These are phyloP conservation scores for Gnomoniopsis sp. DNA, from an alignment of 2,329 filamentous ascomycete species.

Conservation along the genomic window DNA sequence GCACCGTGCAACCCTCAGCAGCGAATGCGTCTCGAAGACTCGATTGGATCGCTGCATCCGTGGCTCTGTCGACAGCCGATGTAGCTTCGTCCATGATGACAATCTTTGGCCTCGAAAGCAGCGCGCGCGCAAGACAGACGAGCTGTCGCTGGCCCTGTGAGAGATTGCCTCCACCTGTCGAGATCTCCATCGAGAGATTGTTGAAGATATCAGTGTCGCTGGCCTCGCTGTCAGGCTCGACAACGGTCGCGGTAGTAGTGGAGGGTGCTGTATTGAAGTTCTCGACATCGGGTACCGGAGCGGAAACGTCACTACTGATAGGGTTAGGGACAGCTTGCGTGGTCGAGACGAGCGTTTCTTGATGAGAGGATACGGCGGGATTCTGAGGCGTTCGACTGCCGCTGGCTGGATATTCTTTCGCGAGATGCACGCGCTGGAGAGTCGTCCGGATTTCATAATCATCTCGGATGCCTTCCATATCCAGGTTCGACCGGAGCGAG, in stretches of 20 bases:
- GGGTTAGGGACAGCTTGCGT: constrained; percentile 12
- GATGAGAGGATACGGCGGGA: constrained; percentile 14
- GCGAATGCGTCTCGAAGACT: constrained; percentile 47
- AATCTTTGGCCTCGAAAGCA: constrained; percentile 38
- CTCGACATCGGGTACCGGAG: neutral
- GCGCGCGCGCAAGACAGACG: constrained; percentile 43
- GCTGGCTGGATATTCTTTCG: constrained; percentile 41
- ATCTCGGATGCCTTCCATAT: constrained; percentile 58
- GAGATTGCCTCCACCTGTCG: constrained; percentile 31
- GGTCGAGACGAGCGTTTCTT: constrained; percentile 19
- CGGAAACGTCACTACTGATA: constrained; percentile 1
- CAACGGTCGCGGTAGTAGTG: neutral
- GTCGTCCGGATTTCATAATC: constrained; percentile 60
- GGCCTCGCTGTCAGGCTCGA: neutral
- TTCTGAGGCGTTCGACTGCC: constrained; percentile 27
- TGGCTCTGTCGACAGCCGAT: constrained; percentile 52
- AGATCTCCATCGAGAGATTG: constrained; percentile 29
- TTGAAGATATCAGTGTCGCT: constrained; percentile 27
- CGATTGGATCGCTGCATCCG: constrained; percentile 54
- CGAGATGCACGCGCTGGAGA: constrained; percentile 58
- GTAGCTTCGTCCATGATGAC: constrained; percentile 41
- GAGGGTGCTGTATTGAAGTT: constrained; percentile 4
- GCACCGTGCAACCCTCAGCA: constrained; percentile 52
- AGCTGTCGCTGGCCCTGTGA: constrained; percentile 48
- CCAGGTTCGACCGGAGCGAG: constrained; percentile 60